Conservation (phyloP, 1,284 basidiomycete genomes). For the Moniliophthora roreri region DNA sequence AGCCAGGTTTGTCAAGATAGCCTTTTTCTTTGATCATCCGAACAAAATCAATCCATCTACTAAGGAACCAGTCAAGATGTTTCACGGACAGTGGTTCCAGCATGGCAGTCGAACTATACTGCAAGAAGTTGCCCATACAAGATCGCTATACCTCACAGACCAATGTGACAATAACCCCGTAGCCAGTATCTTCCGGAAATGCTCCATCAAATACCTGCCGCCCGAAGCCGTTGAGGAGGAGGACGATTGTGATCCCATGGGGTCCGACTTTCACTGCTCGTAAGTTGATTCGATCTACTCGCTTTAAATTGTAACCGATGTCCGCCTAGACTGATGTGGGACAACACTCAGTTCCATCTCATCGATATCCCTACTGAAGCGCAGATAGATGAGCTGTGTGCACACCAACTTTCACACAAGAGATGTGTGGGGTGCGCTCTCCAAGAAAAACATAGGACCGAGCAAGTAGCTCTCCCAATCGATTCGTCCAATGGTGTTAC, state of each 20-base stretch:
- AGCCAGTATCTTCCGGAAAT: constrained; percentile 54
- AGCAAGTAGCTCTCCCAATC: no score
- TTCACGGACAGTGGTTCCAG: constrained; percentile 66
- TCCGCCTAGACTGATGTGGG: constrained; percentile 40
- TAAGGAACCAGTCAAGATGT: constrained; percentile 34
- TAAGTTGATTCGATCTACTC: constrained; percentile 24
- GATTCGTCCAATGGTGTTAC: constrained; percentile 30
- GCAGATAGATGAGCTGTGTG: constrained; percentile 30
- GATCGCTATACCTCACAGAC: constrained; percentile 51
- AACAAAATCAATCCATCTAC: constrained; percentile 28
- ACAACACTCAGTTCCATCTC: constrained; percentile 44
- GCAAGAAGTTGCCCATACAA: constrained; percentile 63
- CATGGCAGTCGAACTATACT: constrained; percentile 66
- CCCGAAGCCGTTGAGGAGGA: constrained; percentile 41
- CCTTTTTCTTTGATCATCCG: constrained; percentile 48
- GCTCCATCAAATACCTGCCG: constrained; percentile 43
- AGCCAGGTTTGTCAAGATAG: constrained; percentile 62
- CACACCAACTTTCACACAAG: constrained; percentile 29
- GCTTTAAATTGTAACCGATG: constrained; percentile 4
- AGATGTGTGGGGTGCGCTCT: constrained; percentile 51
- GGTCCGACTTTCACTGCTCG: constrained; percentile 57
- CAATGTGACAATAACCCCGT: constrained; percentile 51
- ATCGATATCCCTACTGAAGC: constrained; percentile 36
- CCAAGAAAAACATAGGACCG: constrained; percentile 22
- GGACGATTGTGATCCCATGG: constrained; percentile 35